Evolutionary conservation across 768 basidiomycete species (phyloP), one percentile per base, ranked within the genome.

Genomic region (Lactarius sanguifluus): DNA sequence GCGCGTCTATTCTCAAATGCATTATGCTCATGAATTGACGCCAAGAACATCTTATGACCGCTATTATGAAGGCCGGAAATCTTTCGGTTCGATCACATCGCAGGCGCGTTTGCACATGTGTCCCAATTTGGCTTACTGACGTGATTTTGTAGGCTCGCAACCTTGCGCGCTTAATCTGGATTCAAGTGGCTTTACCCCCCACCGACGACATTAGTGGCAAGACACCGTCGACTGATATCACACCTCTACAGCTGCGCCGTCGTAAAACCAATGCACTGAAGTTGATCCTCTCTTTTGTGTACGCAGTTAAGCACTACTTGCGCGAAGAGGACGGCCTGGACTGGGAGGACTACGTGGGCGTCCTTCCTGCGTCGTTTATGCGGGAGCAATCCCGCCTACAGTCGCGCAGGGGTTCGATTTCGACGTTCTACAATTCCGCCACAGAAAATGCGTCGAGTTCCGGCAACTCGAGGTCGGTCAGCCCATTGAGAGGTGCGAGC

Each of bases 61-160:
- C 40, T 93, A 88, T 72, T 92, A 88, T 82, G 94, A 95, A 79
- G 95, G 94, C 57, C 82, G 95, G 70, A 96, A 91, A 76, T 85
- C 87, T 52, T 95, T 95, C 73, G 87, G 89, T 0, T 71, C 85
- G 9, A 75, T 96, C 64, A 85, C 83, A 13, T 83, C 92, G 16
- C 86, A 88, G 72, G 85, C 85, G 72, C 59, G 77, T 62, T 38
- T 59, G 18, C 55, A 25, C 25, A 57, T 16, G 18, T 23, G 34
- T 32, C 13, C 8, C 25, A 25, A 28, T 58, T 62, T 59, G 54
- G 13, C 50, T 7, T 52, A 13, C 50, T 52, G 50, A 52, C n/a
- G 56, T 30, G 2, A 58, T 57, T 59, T 54, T 47, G 50, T 65
- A 85, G 82, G 77, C 86, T 61, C 90, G 92, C 67, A 93, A 89